Base-by-base conservation (phyloP, 495 filamentous ascomycete genomes). In the Thermothielavioides terrestris region DNA sequence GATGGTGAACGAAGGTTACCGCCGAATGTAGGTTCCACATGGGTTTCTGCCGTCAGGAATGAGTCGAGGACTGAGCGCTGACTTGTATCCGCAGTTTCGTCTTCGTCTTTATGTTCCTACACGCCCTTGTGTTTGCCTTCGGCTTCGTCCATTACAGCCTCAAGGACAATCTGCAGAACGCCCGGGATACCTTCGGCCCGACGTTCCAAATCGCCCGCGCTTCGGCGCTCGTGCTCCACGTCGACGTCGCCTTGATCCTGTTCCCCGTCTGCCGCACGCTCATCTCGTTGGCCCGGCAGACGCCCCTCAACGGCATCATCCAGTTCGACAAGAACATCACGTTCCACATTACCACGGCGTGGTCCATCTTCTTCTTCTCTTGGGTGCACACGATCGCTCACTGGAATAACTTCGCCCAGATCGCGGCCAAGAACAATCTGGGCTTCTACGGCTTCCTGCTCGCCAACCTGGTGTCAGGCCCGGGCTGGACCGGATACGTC, bases 271-370 rank as follows among this genome's bases (percentile, higher is more conserved):
- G 86, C 68, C 78, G 84, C 44, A 88, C 84, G 23, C 73, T 89
- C 42, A 87, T 88, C 58, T 88, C 83, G 49, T 73, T 88, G 51
- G 77, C 80, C 42, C 73, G 86, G 56, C 82, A 84, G 60, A 88
- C 83, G 12, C 82, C 85, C 35, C 72, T 88, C 28, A 85, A 86
- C 60, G 83, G 84, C 50, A 83, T 88, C 59, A 80, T 89, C 44
- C 84, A 84, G 54, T 85, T 88, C 68, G 81, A 86, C 64, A 87
- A 86, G 68, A 87, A 86, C 63, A 87, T 87, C 57, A 83, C 83
- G 30, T 87, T 89, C 69, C 85, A 89, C 66, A 86, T 85, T 66
- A 78, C 84, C 43, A 82, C 83, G 26, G 85, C 81, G 4, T 89
- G 85, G 83, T 85, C 83, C 18, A 86, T 90, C 61, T 75, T 88